Evolutionary conservation across 257 asterid genomes (phyloP).

Genomic region (Datura wrightii): DNA sequence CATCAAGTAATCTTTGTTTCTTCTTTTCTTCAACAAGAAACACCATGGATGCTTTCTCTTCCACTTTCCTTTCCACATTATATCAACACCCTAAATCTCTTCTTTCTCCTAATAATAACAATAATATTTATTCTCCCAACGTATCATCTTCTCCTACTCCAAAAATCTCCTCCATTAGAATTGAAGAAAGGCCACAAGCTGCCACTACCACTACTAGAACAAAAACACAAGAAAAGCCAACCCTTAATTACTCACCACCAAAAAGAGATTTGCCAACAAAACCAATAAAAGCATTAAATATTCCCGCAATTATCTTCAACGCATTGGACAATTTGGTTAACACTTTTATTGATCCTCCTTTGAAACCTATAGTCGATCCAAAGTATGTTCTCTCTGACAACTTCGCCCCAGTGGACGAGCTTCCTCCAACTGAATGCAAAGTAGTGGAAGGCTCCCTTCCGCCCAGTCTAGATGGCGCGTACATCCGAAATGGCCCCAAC

Average conservation of each 20-base stretch:
- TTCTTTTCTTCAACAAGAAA: not conserved
- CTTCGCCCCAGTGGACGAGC: not conserved
- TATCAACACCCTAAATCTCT: slow-evolving; percentile 32
- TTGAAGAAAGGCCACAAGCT: slow-evolving; percentile 46
- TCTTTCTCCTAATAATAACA: not conserved
- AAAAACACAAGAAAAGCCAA: slow-evolving; percentile 33
- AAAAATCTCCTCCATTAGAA: slow-evolving; percentile 45
- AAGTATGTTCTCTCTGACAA: slow-evolving; percentile 49
- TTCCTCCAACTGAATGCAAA: slow-evolving; percentile 45
- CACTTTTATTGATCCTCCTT: slow-evolving; percentile 38
- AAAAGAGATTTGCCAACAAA: slow-evolving; percentile 36
- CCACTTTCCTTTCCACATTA: slow-evolving; percentile 51
- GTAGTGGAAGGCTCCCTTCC: slow-evolving; percentile 70
- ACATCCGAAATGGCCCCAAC: slow-evolving; percentile 84
- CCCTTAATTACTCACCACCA: not conserved
- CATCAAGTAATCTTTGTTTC: no score
- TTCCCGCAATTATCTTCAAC: slow-evolving; percentile 32
- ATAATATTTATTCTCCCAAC: not conserved
- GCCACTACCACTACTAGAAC: slow-evolving; percentile 32
- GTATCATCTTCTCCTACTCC: slow-evolving; percentile 30
- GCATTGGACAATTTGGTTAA: slow-evolving; percentile 49
- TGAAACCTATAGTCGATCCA: slow-evolving; percentile 51
- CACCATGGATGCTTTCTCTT: slow-evolving; percentile 60
- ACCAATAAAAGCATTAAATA: not conserved
- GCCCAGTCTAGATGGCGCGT: slow-evolving; percentile 65